Evolutionary conservation across 2,329 filamentous ascomycete species (phyloP).

Genomic region (Phaeosphaeriaceae sp.): DNA sequence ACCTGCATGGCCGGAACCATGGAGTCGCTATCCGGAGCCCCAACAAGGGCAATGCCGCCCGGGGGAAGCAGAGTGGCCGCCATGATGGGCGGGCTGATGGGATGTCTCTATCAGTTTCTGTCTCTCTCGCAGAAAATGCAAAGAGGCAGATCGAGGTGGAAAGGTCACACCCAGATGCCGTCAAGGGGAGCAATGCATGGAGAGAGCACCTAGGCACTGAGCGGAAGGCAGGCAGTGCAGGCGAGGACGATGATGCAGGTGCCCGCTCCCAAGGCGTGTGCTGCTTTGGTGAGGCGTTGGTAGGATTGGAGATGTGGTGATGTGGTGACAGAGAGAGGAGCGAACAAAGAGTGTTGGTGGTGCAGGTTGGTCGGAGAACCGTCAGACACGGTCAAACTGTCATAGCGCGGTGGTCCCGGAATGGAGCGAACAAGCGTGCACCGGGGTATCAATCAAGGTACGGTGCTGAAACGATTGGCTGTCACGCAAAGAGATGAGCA

Average conservation of each 20-base stretch:
- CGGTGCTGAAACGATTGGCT: slow-evolving; percentile 49
- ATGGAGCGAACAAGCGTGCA: slow-evolving; percentile 46
- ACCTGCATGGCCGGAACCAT: slow-evolving; percentile 51
- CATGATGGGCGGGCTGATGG: slow-evolving; percentile 31
- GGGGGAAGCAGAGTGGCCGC: slow-evolving; percentile 34
- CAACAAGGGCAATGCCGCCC: slow-evolving; percentile 46
- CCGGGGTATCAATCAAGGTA: slow-evolving; percentile 41
- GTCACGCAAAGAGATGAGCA: slow-evolving; percentile 34
- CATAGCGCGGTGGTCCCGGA: slow-evolving; percentile 48
- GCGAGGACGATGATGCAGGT: slow-evolving; percentile 21
- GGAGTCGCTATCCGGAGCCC: slow-evolving; percentile 45
- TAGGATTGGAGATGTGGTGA: slow-evolving; percentile 30
- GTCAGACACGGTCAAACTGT: slow-evolving; percentile 50
- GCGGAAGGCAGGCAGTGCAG: slow-evolving; percentile 34
- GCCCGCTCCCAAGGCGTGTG: slow-evolving; percentile 35
- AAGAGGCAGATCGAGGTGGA: slow-evolving; percentile 35
- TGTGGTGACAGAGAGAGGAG: slow-evolving; percentile 29
- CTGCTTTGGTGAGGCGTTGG: slow-evolving; percentile 31
- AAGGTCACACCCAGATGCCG: slow-evolving; percentile 44
- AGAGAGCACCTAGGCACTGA: slow-evolving; percentile 48
- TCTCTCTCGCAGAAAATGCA: slow-evolving; percentile 7
- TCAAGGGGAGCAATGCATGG: slow-evolving; percentile 49
- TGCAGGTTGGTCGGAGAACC: slow-evolving; percentile 37
- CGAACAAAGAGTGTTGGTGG: slow-evolving; percentile 42
- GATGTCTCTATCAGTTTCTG: not conserved